A percentile compares a stretch with the other conserved stretches of the same genome.
phyloP scores from a whole-genome alignment of 2,329 filamentous ascomycete genomes.

The Zymoseptoria brevis region DNA sequence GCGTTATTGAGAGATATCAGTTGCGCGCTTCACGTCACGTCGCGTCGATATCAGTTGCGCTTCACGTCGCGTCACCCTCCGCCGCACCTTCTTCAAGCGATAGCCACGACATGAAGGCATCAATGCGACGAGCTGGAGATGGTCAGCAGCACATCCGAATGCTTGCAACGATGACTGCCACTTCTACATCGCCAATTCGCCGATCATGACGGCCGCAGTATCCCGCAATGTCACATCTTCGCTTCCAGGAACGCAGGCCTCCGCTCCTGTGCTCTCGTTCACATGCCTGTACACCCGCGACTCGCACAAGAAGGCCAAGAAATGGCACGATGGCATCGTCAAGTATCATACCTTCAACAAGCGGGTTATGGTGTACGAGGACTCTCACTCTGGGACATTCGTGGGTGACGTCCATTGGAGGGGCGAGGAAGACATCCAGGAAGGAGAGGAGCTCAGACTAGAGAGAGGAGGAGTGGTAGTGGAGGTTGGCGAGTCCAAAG shows the following conservation, averaged over 20 bases:
- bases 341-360: conserved; percentile 88
- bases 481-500: conserved; percentile 70
- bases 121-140: not conserved
- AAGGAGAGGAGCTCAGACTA: conserved; percentile 74
- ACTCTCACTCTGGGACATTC: conserved; percentile 56
- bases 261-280: conserved; percentile 71
- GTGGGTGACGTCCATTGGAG: conserved; percentile 81
- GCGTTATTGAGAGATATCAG: not conserved
- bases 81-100: not conserved
- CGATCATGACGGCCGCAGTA: conserved; percentile 27
- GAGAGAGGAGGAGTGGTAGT: conserved; percentile 70
- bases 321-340: conserved; percentile 87
- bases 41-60: too few species aligned
- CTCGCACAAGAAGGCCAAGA: conserved; percentile 75
- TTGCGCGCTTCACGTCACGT: too few species aligned
- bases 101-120: not conserved
- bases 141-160: not conserved
- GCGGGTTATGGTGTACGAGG: conserved; percentile 83
- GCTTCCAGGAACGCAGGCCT: conserved; percentile 50
- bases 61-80: not conserved
- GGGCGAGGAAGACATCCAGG: conserved; percentile 57
- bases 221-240: conserved; percentile 29
- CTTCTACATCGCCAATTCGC: not conserved
- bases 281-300: conserved; percentile 83
- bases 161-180: not conserved